A percentile compares a stretch with the other conserved stretches of the same genome.
phyloP scores from a whole-genome alignment of 306 rosid species.

The Acacia confusa region DNA sequence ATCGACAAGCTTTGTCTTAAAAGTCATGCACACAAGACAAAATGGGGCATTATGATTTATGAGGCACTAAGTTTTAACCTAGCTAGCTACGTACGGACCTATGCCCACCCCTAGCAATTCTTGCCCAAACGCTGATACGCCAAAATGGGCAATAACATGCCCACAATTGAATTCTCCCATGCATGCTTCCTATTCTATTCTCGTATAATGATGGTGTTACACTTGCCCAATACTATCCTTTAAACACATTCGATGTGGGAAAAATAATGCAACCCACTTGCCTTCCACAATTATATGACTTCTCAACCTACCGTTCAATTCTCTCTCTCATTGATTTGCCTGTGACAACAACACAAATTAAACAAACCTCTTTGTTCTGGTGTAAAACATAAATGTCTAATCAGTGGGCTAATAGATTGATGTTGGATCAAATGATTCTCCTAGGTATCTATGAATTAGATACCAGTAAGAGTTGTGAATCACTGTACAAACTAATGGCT shows the following conservation, averaged over 20 bases:
- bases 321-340: conserved; percentile 23
- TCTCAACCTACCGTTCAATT: not conserved
- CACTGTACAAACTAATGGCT: no score
- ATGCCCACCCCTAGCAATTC: conserved; percentile 1
- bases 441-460: no score
- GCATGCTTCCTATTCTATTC: conserved; percentile 11
- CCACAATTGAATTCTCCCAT: not conserved
- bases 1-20: not conserved
- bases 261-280: conserved; percentile 44
- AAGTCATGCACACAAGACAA: not conserved
- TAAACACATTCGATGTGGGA: not conserved
- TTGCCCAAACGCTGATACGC: conserved; percentile 24
- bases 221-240: not conserved
- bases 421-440: no score
- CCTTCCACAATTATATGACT: not conserved
- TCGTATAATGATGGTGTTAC: conserved; percentile 32
- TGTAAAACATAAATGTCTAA: no score
- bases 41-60: not conserved
- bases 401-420: no score
- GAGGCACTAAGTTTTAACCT: not conserved
- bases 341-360: conserved; percentile 5
- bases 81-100: not conserved
- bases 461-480: no score
- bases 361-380: conserved; percentile 16
- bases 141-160: not conserved